Evolutionary conservation across 768 basidiomycete species (phyloP).

Genomic region (Mycena metata): DNA sequence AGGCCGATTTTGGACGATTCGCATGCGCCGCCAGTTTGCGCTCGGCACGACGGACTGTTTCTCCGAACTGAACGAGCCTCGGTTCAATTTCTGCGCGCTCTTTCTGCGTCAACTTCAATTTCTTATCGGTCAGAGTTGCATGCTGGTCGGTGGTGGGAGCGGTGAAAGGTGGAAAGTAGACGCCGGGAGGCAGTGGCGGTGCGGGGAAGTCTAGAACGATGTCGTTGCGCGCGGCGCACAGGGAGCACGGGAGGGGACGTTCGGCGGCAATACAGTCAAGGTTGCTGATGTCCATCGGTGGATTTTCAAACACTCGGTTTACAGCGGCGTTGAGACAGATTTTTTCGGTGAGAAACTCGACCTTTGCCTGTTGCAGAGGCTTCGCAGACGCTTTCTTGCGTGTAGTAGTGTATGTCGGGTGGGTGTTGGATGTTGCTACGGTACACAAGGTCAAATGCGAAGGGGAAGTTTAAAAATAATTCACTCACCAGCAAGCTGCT

Average conservation of each 20-base stretch:
- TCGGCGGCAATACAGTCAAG: conserved; percentile 27
- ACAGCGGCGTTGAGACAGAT: not conserved
- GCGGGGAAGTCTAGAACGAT: not conserved
- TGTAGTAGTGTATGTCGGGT: not conserved
- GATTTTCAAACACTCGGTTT: conserved; percentile 13
- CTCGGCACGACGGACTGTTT: conserved; percentile 4
- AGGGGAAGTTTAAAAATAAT: no score
- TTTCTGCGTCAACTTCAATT: not conserved
- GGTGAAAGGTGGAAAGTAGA: no score
- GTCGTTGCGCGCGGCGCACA: conserved; percentile 9
- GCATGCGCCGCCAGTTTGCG: not conserved
- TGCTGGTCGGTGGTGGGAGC: no score
- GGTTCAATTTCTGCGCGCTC: not conserved
- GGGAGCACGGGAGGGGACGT: conserved; percentile 26
- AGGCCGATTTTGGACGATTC: not conserved
- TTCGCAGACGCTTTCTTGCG: not conserved
- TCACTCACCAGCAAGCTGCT: conserved; percentile 8
- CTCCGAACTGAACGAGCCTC: not conserved
- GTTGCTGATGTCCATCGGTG: not conserved
- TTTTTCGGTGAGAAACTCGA: no score
- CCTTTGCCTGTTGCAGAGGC: no score
- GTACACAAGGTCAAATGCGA: no score
- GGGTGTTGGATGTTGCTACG: not conserved
- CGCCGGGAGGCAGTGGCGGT: no score
- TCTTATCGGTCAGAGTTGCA: not conserved